Conservation (phyloP, 1,284 basidiomycete species). For the Caloboletus firmus region DNA sequence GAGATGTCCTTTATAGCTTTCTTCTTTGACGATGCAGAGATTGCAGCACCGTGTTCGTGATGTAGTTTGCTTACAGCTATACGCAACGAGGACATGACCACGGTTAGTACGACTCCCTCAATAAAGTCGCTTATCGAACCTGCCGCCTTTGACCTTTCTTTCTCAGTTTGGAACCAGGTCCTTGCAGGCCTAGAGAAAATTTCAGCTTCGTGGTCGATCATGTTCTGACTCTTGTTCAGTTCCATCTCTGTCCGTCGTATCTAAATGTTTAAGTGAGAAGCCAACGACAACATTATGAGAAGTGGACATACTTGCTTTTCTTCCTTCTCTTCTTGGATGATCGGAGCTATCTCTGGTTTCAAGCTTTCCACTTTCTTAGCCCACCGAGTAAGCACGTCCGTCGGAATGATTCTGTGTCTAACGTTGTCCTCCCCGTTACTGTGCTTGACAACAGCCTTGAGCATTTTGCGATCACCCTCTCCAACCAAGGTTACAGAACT, state of each 20-base stretch:
- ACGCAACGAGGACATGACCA: background rate
- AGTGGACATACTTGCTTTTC: constrained; percentile 74
- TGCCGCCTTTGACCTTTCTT: constrained; percentile 81
- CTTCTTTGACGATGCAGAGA: constrained; percentile 34
- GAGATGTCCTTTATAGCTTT: constrained; percentile 11
- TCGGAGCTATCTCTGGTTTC: constrained; percentile 78
- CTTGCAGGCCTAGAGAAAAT: constrained; percentile 92
- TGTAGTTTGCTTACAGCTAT: constrained; percentile 72
- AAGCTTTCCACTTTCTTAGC: constrained; percentile 68
- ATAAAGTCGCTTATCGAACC: constrained; percentile 46
- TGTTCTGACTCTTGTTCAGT: constrained; percentile 91
- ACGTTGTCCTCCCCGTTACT: constrained; percentile 78
- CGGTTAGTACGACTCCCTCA: constrained; percentile 1
- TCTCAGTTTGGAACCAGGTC: constrained; percentile 95
- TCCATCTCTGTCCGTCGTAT: constrained; percentile 95
- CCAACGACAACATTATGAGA: constrained; percentile 8
- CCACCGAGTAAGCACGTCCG: constrained; percentile 78
- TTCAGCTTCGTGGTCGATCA: constrained; percentile 93
- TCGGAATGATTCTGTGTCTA: constrained; percentile 85
- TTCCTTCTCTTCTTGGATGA: constrained; percentile 92
- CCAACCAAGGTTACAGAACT: constrained; percentile 96
- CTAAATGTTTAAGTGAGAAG: constrained; percentile 39
- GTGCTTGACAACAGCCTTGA: constrained; percentile 94
- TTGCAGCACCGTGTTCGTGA: constrained; percentile 58
- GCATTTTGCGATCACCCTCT: constrained; percentile 93